Conservation (phyloP, 306 rosid species). For the Castanea sativa region DNA sequence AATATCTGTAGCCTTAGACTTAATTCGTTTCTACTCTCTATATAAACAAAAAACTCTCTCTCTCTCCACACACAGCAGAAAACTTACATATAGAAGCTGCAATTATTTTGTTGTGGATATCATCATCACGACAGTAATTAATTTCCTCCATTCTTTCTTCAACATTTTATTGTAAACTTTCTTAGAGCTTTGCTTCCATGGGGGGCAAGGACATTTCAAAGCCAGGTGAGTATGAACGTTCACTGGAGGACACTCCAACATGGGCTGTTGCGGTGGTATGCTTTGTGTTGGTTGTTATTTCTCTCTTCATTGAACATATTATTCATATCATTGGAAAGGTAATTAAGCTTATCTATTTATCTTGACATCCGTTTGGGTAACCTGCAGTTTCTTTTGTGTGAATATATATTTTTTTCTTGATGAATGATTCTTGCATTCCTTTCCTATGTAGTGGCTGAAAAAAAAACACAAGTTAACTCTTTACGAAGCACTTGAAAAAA, state of each 20-base stretch:
- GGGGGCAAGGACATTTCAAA: not conserved
- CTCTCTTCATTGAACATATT: slow-evolving; percentile 54
- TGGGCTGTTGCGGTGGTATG: slow-evolving; percentile 79
- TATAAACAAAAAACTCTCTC: too few species aligned
- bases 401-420: not conserved
- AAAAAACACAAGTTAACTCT: slow-evolving; percentile 40
- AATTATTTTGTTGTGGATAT: too few species aligned
- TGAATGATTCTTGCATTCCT: slow-evolving; percentile 18
- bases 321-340: slow-evolving; percentile 53
- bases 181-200: not conserved
- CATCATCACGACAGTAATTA: too few species aligned
- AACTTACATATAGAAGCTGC: too few species aligned
- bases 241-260: slow-evolving; percentile 56
- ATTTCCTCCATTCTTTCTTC: too few species aligned
- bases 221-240: slow-evolving; percentile 25
- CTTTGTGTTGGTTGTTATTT: slow-evolving; percentile 52
- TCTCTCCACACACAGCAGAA: too few species aligned
- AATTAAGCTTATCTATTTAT: not conserved
- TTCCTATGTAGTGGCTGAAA: slow-evolving; percentile 35
- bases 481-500: slow-evolving; percentile 49
- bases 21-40: too few species aligned
- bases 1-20: too few species aligned
- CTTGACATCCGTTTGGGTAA: not conserved
- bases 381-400: too few species aligned
- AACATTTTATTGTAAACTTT: not conserved